Percentiles rank a stretch among this genome's conserved stretches.
These are phyloP conservation scores for Chlorella sp. DNA, from an alignment of 139 green algal genomes.

Conservation along the genomic window DNA sequence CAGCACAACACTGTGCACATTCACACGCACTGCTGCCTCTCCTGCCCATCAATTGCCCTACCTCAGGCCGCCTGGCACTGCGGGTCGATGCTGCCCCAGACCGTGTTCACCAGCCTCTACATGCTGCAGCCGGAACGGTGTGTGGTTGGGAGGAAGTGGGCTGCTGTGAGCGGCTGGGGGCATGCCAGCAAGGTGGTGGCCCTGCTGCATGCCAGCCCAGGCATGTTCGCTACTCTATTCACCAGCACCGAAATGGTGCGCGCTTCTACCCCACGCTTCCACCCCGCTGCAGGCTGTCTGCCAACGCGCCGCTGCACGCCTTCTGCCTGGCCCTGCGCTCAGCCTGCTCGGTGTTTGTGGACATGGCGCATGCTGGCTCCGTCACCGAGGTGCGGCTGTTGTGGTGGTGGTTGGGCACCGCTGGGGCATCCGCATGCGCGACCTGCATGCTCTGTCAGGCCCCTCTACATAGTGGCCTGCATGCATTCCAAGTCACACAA, in stretches of 20 bases:
- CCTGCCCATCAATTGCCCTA: neutral
- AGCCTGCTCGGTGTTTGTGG: slow-evolving; percentile 62
- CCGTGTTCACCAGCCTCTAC: slow-evolving; percentile 89
- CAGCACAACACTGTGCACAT: no score
- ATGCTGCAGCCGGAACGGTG: slow-evolving; percentile 79
- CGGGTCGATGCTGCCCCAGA: slow-evolving; percentile 78
- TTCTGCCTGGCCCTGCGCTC: slow-evolving; percentile 71
- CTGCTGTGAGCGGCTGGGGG: neutral
- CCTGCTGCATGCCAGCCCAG: neutral
- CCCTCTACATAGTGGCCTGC: no score
- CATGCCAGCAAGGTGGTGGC: no score
- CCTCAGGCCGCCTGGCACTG: slow-evolving; percentile 81
- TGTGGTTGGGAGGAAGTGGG: neutral
- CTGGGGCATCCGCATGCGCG: neutral
- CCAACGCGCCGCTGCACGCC: slow-evolving; percentile 60
- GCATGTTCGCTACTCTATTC: no score
- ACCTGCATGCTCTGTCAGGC: no score
- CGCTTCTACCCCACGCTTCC: neutral
- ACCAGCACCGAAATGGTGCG: no score
- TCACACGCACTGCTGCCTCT: no score
- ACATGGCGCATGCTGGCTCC: slow-evolving; percentile 55
- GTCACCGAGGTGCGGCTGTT: slow-evolving; percentile 86
- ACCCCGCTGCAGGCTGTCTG: slow-evolving; percentile 37
- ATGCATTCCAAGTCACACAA: no score
- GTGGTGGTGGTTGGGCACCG: neutral